phyloP scores from a whole-genome alignment of 2,329 filamentous ascomycete genomes.

The Talaromyces verruculosus region DNA sequence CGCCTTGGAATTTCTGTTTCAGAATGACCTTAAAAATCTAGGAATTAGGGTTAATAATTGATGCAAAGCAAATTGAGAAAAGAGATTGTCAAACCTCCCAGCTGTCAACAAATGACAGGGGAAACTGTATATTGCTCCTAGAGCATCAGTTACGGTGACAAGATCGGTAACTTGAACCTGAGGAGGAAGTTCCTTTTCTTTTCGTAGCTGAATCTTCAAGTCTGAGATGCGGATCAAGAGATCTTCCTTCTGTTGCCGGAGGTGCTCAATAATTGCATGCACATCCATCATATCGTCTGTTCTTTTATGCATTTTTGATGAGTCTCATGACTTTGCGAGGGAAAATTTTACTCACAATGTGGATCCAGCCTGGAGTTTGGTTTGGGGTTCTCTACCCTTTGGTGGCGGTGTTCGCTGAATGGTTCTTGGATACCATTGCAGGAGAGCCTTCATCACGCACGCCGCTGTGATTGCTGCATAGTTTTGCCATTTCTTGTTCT shows the following conservation, averaged over 20 bases:
- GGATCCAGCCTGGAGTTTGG: no score
- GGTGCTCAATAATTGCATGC: not conserved
- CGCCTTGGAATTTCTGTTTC: not conserved
- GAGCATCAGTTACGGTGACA: constrained; percentile 1
- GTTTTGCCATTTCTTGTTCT: constrained; percentile 5
- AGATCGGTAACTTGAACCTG: constrained; percentile 1
- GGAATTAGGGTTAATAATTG: not conserved
- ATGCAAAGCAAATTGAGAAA: no score
- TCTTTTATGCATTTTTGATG: no score
- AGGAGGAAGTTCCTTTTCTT: not conserved
- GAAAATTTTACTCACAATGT: no score
- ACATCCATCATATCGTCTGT: no score
- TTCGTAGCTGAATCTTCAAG: not conserved
- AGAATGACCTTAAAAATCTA: not conserved
- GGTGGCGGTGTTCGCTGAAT: no score
- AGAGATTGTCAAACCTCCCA: not conserved
- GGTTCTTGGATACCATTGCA: not conserved
- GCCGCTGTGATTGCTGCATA: not conserved
- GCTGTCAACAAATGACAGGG: constrained; percentile 1
- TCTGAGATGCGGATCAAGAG: not conserved
- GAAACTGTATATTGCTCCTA: not conserved
- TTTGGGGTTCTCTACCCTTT: no score
- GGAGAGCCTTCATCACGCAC: not conserved
- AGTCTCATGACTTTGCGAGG: no score
- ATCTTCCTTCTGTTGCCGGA: not conserved